Conservation (phyloP, 2,329 filamentous ascomycete species). For the Knoxdaviesia capensis region DNA sequence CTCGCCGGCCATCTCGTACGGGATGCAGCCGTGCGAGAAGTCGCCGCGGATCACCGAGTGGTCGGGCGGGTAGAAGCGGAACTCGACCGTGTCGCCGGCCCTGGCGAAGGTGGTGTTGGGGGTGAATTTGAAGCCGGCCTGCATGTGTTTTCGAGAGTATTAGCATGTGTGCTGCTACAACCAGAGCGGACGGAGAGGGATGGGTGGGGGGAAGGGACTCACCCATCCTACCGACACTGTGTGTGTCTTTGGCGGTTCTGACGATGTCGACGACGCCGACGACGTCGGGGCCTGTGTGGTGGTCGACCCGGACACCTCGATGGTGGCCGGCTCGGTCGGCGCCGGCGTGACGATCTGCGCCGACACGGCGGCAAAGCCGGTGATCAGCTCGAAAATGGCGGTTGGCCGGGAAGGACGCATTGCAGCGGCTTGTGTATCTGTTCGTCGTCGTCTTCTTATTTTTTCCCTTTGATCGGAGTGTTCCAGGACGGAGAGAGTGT, state of each 20-base stretch:
- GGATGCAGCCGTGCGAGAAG: conserved; percentile 40
- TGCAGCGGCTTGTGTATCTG: too few relatives aligned
- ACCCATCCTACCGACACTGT: conserved; percentile 5
- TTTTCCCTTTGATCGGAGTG: too few relatives aligned
- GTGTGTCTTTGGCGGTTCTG: conserved; percentile 3
- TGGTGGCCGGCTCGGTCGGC: not conserved
- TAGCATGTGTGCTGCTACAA: not conserved
- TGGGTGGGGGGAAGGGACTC: not conserved
- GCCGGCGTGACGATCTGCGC: too few relatives aligned
- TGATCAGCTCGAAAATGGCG: too few relatives aligned
- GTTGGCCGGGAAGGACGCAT: too few relatives aligned
- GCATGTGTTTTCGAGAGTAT: not conserved
- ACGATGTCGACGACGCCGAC: not conserved
- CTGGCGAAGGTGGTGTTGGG: conserved; percentile 12
- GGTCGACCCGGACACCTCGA: not conserved
- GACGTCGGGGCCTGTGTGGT: conserved; percentile 4
- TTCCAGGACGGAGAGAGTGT: too few relatives aligned
- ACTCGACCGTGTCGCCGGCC: conserved; percentile 30
- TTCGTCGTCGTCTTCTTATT: too few relatives aligned
- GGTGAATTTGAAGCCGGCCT: conserved; percentile 13
- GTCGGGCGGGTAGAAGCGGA: conserved; percentile 39
- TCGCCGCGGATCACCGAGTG: conserved; percentile 44
- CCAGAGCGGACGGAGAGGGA: not conserved
- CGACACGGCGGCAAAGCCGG: too few relatives aligned
- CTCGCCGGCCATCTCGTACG: conserved; percentile 30